Conservation (phyloP, 495 filamentous ascomycete genomes). For the Penicillium antarcticum region DNA sequence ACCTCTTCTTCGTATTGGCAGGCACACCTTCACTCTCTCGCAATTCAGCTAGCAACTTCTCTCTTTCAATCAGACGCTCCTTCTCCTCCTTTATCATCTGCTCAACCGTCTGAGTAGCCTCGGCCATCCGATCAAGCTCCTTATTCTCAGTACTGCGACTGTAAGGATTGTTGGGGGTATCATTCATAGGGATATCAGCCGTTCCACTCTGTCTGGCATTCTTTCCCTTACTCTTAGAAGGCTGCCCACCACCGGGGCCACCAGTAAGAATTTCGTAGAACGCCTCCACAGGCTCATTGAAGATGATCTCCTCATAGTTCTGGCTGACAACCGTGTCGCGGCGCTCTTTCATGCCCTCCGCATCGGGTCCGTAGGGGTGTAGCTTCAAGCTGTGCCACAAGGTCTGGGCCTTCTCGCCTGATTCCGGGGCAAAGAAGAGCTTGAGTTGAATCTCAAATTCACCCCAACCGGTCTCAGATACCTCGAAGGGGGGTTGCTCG, state of each 20-base stretch:
- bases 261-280: slow-evolving; percentile 81
- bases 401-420: slow-evolving; percentile 84
- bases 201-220: slow-evolving; percentile 50
- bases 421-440: slow-evolving; percentile 82
- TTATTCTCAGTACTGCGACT: slow-evolving; percentile 68
- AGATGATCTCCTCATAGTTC: slow-evolving; percentile 86
- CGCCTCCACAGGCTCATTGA: slow-evolving; percentile 91
- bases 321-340: slow-evolving; percentile 67
- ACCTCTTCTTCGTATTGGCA: slow-evolving; percentile 42
- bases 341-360: slow-evolving; percentile 64
- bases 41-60: slow-evolving; percentile 59
- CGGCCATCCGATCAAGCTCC: slow-evolving; percentile 58
- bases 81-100: slow-evolving; percentile 68
- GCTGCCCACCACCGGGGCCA: slow-evolving; percentile 39
- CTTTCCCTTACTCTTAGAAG: slow-evolving; percentile 43
- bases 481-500: slow-evolving; percentile 75
- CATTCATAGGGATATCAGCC: slow-evolving; percentile 66
- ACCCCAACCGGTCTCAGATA: slow-evolving; percentile 92
- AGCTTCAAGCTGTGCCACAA: slow-evolving; percentile 87
- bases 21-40: slow-evolving; percentile 53
- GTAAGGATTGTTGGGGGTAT: slow-evolving; percentile 65
- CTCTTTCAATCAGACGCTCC: slow-evolving; percentile 57
- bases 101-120: slow-evolving; percentile 64
- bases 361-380: slow-evolving; percentile 83
- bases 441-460: slow-evolving; percentile 96